These are phyloP conservation scores for Claviceps citrina DNA, from an alignment of 2,329 filamentous ascomycete genomes.

Conservation along the genomic window DNA sequence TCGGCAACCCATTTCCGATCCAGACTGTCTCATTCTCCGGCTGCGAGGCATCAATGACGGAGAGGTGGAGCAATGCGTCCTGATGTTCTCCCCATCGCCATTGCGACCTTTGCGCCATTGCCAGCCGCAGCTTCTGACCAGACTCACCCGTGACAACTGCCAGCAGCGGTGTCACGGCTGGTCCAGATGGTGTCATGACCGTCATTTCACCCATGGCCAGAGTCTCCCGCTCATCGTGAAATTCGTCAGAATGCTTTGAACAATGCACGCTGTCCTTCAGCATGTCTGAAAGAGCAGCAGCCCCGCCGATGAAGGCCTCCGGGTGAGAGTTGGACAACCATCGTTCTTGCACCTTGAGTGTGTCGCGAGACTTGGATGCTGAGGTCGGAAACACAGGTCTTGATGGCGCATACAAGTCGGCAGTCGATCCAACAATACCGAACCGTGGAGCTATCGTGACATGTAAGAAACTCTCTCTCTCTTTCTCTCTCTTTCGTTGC, in stretches of 20 bases:
- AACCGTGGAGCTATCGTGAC: conserved; percentile 17
- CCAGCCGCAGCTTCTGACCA: conserved; percentile 42
- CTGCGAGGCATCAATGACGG: conserved; percentile 24
- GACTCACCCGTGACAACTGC: conserved; percentile 39
- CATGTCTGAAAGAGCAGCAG: conserved; percentile 13
- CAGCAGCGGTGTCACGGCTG: conserved; percentile 21
- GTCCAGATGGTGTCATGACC: conserved; percentile 19
- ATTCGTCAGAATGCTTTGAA: conserved; percentile 15
- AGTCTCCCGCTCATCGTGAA: conserved; percentile 17
- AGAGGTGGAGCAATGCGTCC: conserved; percentile 31
- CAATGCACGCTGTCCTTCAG: conserved; percentile 23
- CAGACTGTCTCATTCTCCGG: conserved; percentile 36
- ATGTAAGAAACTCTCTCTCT: not conserved
- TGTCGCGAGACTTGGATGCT: conserved; percentile 16
- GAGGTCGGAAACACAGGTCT: conserved; percentile 11
- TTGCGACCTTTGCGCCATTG: conserved; percentile 31
- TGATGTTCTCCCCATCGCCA: conserved; percentile 38
- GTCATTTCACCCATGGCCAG: conserved; percentile 42
- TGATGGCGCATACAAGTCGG: conserved; percentile 21
- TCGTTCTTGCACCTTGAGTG: conserved; percentile 24
- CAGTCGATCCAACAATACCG: conserved; percentile 17
- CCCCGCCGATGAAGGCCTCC: conserved; percentile 29
- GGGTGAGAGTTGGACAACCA: conserved; percentile 39
- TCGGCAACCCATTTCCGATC: conserved; percentile 35
- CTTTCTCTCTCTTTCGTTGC: not conserved